Evolutionary conservation across 306 rosid genomes (phyloP).

Genomic region (Prunus campanulata): DNA sequence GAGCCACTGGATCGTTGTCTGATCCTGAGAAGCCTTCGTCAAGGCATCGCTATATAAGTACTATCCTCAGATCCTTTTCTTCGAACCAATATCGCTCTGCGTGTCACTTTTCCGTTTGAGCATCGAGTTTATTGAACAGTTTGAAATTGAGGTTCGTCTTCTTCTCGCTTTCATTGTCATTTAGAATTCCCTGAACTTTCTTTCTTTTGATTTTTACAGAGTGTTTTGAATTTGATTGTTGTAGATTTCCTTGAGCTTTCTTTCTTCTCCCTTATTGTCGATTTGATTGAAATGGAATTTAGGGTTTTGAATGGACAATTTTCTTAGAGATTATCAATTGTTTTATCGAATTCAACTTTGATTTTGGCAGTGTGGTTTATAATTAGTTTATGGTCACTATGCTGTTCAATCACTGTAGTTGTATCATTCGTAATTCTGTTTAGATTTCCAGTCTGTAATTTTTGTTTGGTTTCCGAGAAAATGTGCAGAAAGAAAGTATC

Average conservation of each 20-base stretch:
- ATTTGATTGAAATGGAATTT: no score
- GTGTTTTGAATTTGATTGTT: not conserved
- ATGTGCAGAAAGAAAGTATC: not conserved
- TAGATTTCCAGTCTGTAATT: not conserved
- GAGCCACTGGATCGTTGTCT: not conserved
- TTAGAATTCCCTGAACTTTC: no score
- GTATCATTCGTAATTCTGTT: not conserved
- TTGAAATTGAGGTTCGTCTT: not conserved
- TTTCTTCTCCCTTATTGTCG: no score
- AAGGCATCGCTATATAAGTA: not conserved
- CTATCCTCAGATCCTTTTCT: not conserved
- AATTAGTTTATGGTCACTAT: not conserved
- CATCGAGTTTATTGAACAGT: not conserved
- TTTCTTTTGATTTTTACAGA: not conserved
- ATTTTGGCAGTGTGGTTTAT: not conserved
- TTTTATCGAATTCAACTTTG: no score
- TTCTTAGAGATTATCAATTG: not conserved
- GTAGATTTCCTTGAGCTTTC: not conserved
- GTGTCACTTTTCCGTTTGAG: not conserved
- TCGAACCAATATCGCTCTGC: not conserved
- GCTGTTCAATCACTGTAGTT: not conserved
- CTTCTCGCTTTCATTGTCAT: not conserved
- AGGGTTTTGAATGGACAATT: not conserved
- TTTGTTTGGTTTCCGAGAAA: not conserved
- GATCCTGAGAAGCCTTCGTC: not conserved